Evolutionary conservation across 169 alveolate genomes (phyloP).

Genomic region (Perkinsus chesapeaki): DNA sequence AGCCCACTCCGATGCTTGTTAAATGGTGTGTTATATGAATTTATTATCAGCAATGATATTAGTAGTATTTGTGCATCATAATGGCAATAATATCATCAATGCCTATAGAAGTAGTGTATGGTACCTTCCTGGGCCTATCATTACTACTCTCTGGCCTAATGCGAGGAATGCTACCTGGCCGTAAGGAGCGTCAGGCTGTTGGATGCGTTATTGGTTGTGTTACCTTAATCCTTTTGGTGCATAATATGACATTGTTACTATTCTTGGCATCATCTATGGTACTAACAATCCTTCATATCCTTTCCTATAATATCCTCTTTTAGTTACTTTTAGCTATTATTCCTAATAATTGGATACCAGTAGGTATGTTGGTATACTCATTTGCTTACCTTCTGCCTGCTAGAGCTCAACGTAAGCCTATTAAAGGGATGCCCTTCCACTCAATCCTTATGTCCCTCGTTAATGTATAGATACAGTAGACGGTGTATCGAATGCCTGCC

Average conservation of each 20-base stretch:
- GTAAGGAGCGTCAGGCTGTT: background rate
- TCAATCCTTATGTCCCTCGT: no score
- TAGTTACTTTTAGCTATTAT: background rate
- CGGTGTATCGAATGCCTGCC: background rate
- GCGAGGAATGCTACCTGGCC: background rate
- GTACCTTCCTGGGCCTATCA: background rate
- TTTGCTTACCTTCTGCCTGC: background rate
- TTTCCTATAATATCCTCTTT: no score
- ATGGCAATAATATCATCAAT: no score
- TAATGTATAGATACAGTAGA: background rate
- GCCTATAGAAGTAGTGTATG: background rate
- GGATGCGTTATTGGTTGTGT: background rate
- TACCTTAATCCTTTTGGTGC: background rate
- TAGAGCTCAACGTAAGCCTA: background rate
- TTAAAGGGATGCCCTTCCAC: no score
- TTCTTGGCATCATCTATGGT: background rate
- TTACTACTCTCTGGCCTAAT: background rate
- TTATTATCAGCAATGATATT: no score
- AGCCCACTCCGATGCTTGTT: no score
- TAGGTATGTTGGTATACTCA: background rate
- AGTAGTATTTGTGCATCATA: no score
- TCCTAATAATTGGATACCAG: background rate
- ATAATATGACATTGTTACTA: background rate
- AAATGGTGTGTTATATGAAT: no score
- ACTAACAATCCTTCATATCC: no score